A percentile compares a stretch with the other conserved stretches of the same genome.
Evolutionary conservation across 345 rosid species (phyloP).

Genomic region (Sapria himalayana): DNA sequence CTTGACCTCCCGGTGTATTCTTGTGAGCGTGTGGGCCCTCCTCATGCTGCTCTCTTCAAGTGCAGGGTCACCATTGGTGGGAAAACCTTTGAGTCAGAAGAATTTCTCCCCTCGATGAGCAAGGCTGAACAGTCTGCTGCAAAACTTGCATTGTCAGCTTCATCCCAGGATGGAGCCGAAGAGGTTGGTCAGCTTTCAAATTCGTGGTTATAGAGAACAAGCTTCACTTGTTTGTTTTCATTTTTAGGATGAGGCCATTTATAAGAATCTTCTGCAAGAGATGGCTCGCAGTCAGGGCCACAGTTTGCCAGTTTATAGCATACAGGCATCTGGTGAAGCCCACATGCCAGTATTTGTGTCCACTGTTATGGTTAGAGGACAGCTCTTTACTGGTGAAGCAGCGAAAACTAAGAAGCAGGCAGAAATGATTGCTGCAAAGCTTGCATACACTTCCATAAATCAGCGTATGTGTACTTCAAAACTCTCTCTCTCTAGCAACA

Average conservation of each 20-base stretch:
- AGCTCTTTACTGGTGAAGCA: conserved; percentile 21
- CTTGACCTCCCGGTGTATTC: conserved; percentile 24
- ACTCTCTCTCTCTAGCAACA: background rate
- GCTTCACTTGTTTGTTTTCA: background rate
- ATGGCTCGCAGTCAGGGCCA: conserved; percentile 22
- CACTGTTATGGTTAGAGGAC: conserved; percentile 23
- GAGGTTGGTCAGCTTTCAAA: conserved; percentile 18
- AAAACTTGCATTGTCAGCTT: conserved; percentile 26
- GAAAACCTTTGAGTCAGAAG: conserved; percentile 17
- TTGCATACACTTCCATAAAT: conserved; percentile 26
- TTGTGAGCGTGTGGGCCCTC: conserved; percentile 27
- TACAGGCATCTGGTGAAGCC: conserved; percentile 21
- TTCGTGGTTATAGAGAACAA: background rate
- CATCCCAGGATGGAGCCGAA: conserved; percentile 13
- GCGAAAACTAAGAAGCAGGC: conserved; percentile 41
- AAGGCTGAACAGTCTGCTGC: conserved; percentile 58
- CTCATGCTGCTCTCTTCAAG: conserved; percentile 35
- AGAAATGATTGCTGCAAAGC: conserved; percentile 50
- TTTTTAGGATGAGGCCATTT: conserved; percentile 24
- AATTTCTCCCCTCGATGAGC: conserved; percentile 23
- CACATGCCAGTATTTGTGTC: conserved; percentile 29
- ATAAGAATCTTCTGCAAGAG: conserved; percentile 48
- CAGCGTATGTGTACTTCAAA: conserved; percentile 10
- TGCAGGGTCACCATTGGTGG: conserved; percentile 29
- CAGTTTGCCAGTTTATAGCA: conserved; percentile 26